phyloP scores from a whole-genome alignment of 106 monocot genomes.

The Allium fistulosum region DNA sequence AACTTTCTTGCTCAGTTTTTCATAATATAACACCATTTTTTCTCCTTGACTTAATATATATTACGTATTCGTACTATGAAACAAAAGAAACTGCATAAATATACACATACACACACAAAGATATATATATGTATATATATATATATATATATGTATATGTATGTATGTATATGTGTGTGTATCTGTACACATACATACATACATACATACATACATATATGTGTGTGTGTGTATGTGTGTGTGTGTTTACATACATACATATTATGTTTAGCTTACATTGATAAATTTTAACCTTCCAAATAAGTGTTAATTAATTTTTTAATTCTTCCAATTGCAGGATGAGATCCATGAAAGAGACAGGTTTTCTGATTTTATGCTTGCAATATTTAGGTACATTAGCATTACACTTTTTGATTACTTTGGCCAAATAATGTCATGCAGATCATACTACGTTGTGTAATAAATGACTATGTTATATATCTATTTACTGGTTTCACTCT shows the following conservation, averaged over 20 bases:
- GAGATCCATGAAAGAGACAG: conserved; percentile 99
- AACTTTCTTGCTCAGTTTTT: not conserved
- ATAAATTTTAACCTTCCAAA: not conserved
- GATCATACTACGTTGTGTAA: too few relatives aligned
- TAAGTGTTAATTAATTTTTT: too few relatives aligned
- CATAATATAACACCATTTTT: not conserved
- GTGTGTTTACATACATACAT: not conserved
- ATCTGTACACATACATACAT: not conserved
- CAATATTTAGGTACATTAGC: conserved; percentile 70
- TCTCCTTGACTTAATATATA: too few relatives aligned
- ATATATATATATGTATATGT: not conserved
- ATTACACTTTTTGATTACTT: not conserved
- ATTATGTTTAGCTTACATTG: not conserved
- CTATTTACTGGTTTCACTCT: too few relatives aligned
- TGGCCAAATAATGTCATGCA: too few relatives aligned
- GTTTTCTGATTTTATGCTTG: conserved; percentile 96
- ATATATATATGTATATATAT: not conserved
- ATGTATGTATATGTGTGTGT: not conserved
- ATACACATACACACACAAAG: not conserved
- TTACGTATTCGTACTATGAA: too few relatives aligned
- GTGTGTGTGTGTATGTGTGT: too few relatives aligned
- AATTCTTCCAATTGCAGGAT: conserved; percentile 37
- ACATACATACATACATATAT: not conserved
- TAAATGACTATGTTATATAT: too few relatives aligned
- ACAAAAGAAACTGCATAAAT: too few relatives aligned